Evolutionary conservation across 129 eudicot genomes (phyloP).

Genomic region (Pulicaria dysenterica): DNA sequence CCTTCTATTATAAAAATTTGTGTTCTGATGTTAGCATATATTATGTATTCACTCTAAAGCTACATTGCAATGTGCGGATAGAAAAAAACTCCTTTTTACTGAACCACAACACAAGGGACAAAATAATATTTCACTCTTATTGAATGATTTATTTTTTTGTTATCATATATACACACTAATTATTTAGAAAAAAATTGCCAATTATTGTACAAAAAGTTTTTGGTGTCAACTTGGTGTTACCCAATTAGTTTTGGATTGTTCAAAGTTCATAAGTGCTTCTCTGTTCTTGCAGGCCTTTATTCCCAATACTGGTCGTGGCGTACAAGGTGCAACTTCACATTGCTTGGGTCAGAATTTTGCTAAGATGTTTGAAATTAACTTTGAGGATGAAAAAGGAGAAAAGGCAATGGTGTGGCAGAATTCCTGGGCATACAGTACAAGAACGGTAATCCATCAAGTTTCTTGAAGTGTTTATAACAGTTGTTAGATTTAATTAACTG

Average conservation of each 20-base stretch:
- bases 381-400: constrained; percentile 74
- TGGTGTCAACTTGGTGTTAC: background rate
- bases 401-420: constrained; percentile 89
- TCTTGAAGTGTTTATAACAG: background rate
- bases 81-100: background rate
- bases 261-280: background rate
- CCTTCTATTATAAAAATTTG: too few species aligned
- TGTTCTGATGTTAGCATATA: too few species aligned
- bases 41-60: too few species aligned
- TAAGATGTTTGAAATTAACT: constrained; percentile 78
- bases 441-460: constrained; percentile 51
- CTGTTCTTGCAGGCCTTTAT: constrained; percentile 55
- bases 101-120: background rate
- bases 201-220: background rate
- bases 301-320: constrained; percentile 83
- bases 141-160: background rate
- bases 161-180: background rate
- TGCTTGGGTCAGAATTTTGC: constrained; percentile 94
- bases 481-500: background rate
- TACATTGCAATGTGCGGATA: too few species aligned
- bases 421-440: constrained; percentile 87
- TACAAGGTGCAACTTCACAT: constrained; percentile 96
- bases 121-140: background rate
- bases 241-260: background rate
- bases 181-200: background rate